Conservation (phyloP, 176 grass and related monocot species). For the Carex kokanica region DNA sequence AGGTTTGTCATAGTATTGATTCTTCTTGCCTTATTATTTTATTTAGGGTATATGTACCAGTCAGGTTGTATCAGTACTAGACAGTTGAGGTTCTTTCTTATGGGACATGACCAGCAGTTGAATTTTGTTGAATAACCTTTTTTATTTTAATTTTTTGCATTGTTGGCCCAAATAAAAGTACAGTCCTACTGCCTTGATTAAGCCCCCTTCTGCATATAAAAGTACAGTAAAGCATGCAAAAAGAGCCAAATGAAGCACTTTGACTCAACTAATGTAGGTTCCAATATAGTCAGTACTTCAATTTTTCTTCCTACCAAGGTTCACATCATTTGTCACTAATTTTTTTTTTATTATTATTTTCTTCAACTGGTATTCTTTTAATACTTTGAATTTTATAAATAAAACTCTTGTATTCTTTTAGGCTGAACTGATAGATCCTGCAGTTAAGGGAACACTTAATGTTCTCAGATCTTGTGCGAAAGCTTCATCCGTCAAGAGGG, state of each 20-base stretch:
- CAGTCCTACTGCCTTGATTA: background rate
- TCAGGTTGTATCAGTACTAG: background rate
- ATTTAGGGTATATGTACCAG: background rate
- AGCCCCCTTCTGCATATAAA: background rate
- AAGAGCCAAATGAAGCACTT: background rate
- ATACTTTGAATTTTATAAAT: background rate
- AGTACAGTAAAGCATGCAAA: background rate
- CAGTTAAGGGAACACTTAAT: slow-evolving; percentile 37
- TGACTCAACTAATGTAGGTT: background rate
- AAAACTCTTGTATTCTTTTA: background rate
- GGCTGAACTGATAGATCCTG: slow-evolving; percentile 30
- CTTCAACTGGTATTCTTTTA: background rate
- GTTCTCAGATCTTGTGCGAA: slow-evolving; percentile 36
- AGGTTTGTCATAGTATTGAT: slow-evolving; percentile 22
- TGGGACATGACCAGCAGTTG: background rate
- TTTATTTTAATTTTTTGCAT: background rate
- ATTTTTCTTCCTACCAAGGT: background rate
- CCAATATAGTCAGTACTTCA: background rate
- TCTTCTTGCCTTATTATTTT: background rate
- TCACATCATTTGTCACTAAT: background rate
- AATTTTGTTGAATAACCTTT: background rate
- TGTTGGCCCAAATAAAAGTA: background rate
- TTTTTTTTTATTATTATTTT: background rate
- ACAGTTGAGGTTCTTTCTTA: background rate
- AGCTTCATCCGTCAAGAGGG: slow-evolving; percentile 31